Conservation (phyloP, 2,329 filamentous ascomycete species). For the Lecanicillium sp. region DNA sequence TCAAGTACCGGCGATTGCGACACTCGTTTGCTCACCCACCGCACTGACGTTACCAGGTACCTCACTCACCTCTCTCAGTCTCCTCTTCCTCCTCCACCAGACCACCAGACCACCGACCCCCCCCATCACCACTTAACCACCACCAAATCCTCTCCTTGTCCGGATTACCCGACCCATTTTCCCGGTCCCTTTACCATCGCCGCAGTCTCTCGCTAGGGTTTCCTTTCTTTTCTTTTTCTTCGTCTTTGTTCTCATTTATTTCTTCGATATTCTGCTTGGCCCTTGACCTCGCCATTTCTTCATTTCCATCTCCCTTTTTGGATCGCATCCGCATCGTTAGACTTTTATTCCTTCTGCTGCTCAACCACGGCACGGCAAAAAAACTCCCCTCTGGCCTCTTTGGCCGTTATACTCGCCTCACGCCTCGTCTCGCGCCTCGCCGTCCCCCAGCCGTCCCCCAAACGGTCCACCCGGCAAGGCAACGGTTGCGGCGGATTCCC, state of each 20-base stretch:
- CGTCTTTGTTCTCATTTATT: not conserved
- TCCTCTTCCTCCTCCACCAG: too few relatives aligned
- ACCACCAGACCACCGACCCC: too few relatives aligned
- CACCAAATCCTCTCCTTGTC: not conserved
- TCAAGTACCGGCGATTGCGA: too few relatives aligned
- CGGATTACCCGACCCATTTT: conserved; percentile 9
- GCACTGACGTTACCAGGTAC: too few relatives aligned
- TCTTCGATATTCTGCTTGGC: not conserved
- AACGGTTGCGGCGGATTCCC: conserved; percentile 11
- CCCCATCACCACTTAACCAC: too few relatives aligned
- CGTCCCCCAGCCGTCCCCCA: not conserved
- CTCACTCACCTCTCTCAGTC: not conserved
- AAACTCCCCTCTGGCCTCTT: not conserved
- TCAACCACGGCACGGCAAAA: too few relatives aligned
- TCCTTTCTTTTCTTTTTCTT: conserved; percentile 3
- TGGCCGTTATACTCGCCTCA: not conserved
- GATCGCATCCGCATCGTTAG: conserved; percentile 7
- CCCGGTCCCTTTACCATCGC: conserved; percentile 2
- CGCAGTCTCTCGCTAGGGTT: conserved; percentile 5
- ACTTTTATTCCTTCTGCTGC: not conserved
- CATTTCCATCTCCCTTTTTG: conserved; percentile 11
- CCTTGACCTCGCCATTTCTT: not conserved
- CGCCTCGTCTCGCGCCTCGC: too few relatives aligned
- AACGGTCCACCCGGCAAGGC: too few relatives aligned
- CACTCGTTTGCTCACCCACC: too few relatives aligned